Base-by-base conservation (phyloP, 1,284 basidiomycete species). In the Cutaneotrichosporon dermatis region DNA sequence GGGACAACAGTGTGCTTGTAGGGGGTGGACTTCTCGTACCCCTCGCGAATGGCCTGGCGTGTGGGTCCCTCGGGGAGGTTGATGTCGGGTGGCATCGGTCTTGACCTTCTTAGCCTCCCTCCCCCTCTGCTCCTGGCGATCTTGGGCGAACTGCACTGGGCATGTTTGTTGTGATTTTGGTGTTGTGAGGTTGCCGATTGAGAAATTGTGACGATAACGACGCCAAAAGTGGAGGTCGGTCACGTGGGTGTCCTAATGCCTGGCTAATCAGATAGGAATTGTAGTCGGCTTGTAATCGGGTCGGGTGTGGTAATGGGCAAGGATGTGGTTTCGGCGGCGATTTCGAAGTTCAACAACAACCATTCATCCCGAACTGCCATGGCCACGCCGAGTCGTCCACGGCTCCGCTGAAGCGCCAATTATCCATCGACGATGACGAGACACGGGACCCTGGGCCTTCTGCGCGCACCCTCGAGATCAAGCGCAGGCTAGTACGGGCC, bases 1-100 rank as follows among this genome's bases (percentile, higher is more conserved):
- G 89, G 85, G 53, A 97, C 83, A 57, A 92, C 82, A 35, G 85
- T 87, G 78, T 96, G 88, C 76, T 88, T 89, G 83, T 88, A 98
- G 0, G 94, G 94, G 55, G 81, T 73, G 63, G 82, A 86, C 5
- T 77, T 66, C 7, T 78, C 70, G 76, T 95, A 94, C 51, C 79
- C 77, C 6, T 79, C 58, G 13, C 65, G 59, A 35, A 75, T 62
- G 4, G 58, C 59, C 5, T 58, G 52, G 34, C 72, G 57, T 10
- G 56, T 56, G 9, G 62, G 52, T 9, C 57, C 59, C 8, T 65
- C 55, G 1, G 73, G 73, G 10, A 69, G 55, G 33, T 60, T 64
- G 63, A 76, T 73, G 8, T 65, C 62, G 15, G 56, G 62, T 48
- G 7, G 63, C 39, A 6, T 65, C 65, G 15, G 53, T 51, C 52